Percentiles rank a stretch among this genome's conserved stretches.
These are phyloP conservation scores for Leptographium wingfieldii DNA, from an alignment of 2,329 filamentous ascomycete species.

Conservation along the genomic window DNA sequence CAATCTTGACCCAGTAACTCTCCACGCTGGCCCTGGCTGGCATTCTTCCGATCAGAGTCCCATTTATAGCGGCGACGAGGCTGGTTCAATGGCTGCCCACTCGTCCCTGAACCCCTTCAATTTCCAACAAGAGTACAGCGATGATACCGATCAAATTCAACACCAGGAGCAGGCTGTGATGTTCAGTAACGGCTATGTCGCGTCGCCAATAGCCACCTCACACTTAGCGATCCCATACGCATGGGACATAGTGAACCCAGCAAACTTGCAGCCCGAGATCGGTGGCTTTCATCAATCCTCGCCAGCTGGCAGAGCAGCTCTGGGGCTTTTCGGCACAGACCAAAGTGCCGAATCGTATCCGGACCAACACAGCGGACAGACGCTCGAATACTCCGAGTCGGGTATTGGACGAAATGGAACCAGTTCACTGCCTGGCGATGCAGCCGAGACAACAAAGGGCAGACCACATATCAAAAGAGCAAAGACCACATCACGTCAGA, in stretches of 20 bases:
- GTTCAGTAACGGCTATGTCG: background rate
- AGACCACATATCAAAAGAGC: background rate
- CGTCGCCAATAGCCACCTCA: background rate
- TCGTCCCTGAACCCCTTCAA: constrained; percentile 1
- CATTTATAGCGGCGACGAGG: background rate
- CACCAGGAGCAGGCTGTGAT: background rate
- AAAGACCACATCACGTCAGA: background rate
- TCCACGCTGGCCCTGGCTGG: background rate
- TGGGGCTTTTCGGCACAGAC: background rate
- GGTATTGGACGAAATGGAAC: background rate
- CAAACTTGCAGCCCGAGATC: background rate
- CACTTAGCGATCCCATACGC: background rate
- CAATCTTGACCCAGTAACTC: background rate
- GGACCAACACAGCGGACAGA: background rate
- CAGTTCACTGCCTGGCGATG: background rate
- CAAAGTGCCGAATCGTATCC: background rate
- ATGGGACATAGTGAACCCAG: background rate
- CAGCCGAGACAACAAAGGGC: background rate
- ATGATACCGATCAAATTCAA: background rate
- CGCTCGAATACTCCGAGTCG: background rate
- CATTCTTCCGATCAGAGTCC: background rate
- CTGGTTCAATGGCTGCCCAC: background rate
- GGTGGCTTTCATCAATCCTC: background rate
- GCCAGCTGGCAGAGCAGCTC: background rate
- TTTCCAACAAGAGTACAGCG: background rate